phyloP scores from a whole-genome alignment of 805 yeast genomes.

The Candida orba region DNA sequence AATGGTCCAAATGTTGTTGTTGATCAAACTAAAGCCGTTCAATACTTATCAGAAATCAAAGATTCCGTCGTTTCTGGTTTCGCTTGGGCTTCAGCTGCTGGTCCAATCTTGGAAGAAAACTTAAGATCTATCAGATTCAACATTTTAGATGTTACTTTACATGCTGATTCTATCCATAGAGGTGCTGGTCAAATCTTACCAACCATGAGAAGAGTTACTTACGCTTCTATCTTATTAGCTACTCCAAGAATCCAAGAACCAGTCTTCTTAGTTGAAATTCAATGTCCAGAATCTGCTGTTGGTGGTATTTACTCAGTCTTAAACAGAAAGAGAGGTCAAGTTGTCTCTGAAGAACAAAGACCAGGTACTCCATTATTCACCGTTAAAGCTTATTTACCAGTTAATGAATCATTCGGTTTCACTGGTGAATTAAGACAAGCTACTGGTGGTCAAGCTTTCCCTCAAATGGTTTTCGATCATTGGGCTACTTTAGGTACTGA shows the following conservation, averaged over 20 bases:
- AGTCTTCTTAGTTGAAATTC: slow-evolving; percentile 97
- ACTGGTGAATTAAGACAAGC: slow-evolving; percentile 99
- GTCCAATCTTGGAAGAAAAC: slow-evolving; percentile 96
- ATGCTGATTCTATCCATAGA: slow-evolving; percentile 99
- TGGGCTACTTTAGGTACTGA: slow-evolving; percentile 91
- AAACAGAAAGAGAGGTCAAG: slow-evolving; percentile 99
- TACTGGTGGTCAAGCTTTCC: slow-evolving; percentile 99
- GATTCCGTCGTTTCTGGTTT: slow-evolving; percentile 99
- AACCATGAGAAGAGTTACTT: slow-evolving; percentile 99
- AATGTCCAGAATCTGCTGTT: slow-evolving; percentile 98
- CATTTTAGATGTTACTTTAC: slow-evolving; percentile 98
- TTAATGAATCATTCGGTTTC: slow-evolving; percentile 99
- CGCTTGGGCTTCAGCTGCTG: slow-evolving; percentile 99
- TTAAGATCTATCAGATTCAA: slow-evolving; percentile 95
- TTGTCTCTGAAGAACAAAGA: slow-evolving; percentile 98
- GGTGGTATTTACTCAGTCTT: slow-evolving; percentile 99
- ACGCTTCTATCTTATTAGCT: slow-evolving; percentile 96
- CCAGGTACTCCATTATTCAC: slow-evolving; percentile 99
- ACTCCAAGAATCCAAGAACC: slow-evolving; percentile 99
- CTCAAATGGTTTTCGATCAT: slow-evolving; percentile 99
- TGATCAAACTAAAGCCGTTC: slow-evolving; percentile 99
- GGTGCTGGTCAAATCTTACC: slow-evolving; percentile 99
- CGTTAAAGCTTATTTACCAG: slow-evolving; percentile 99
- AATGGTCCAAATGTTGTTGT: slow-evolving; percentile 97
- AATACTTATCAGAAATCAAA: slow-evolving; percentile 97